Evolutionary conservation across 1,284 basidiomycete genomes (phyloP), one percentile per base, ranked within the genome.

Genomic region (Earliella scabrosa): DNA sequence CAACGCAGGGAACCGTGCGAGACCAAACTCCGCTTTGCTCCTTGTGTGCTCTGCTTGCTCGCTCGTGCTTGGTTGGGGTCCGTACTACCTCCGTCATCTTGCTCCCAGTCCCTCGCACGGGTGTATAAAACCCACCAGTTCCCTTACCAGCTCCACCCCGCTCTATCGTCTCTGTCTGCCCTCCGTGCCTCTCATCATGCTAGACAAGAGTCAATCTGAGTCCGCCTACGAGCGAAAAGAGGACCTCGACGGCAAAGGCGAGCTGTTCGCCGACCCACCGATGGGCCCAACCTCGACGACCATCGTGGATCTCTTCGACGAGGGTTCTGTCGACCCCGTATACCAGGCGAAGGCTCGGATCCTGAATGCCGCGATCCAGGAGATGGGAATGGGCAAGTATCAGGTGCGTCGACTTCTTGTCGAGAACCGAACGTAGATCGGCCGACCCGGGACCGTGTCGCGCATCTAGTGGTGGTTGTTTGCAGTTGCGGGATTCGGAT

Each of bases 351-450:
- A 86, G 62, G 80, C 83, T 0, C 76, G 71, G n/a, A 67, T 86
- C 5, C 62, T 88, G 59, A 88, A 85, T 54, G 64, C 69, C 39
- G 81, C 82, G 1, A 75, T 89, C 50, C 81, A 86, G 64, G 81
- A 83, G 29, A 82, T 88, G 38, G 85, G 85, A 0, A 87, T 88
- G 81, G 86, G 86, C 0, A 80, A 73, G 58, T 89, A 89, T 66
- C 87, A 89, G 80, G 86, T 82, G 60, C 39, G 77, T 59, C 8
- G 31, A 2, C 20, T 31, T 20, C 27, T 21, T 34, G 34, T 16
- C 43, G 13, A 13, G 21, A 6, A 26, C 8, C 18, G n/a, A 11
- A 29, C 16, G 6, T 26, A 16, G 10, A 35, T 41, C 44, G 26
- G 27, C 48, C 21, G 41, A 43, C 29, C 23, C 13, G n/a, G 7